Evolutionary conservation across 805 yeast species (phyloP).

Genomic region (Sugiyamaella chiloensis): DNA sequence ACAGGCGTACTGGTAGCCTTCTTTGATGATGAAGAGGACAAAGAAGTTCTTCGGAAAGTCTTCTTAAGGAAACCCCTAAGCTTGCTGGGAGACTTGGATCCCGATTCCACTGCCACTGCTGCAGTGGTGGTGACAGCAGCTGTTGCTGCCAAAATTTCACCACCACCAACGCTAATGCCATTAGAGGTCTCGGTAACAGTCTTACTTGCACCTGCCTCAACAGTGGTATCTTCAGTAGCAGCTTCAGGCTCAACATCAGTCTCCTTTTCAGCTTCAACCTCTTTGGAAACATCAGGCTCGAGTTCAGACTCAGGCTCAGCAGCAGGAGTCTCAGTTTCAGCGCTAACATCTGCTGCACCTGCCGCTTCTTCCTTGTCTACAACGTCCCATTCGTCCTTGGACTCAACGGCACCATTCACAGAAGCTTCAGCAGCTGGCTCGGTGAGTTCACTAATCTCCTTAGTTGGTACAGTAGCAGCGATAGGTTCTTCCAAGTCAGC

Average conservation of each 20-base stretch:
- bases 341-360: not conserved
- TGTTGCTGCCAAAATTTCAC: too few relatives aligned
- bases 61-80: slow-evolving; percentile 4
- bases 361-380: slow-evolving; percentile 4
- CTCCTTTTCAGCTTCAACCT: slow-evolving; percentile 19
- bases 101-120: slow-evolving; percentile 2
- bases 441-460: not conserved
- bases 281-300: not conserved
- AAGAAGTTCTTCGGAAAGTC: slow-evolving; percentile 7
- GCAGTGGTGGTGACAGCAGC: not conserved
- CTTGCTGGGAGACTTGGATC: slow-evolving; percentile 7
- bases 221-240: not conserved
- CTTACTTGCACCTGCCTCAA: slow-evolving; percentile 1
- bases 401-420: slow-evolving; percentile 15
- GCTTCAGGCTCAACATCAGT: slow-evolving; percentile 16
- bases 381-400: slow-evolving; percentile 9
- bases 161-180: not conserved
- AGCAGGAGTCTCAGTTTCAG: not conserved
- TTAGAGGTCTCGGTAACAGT: not conserved
- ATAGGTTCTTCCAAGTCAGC: not conserved
- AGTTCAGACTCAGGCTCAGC: not conserved
- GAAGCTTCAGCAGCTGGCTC: slow-evolving; percentile 2
- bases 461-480: not conserved
- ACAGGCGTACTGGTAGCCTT: not conserved
- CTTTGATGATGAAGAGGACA: not conserved